Evolutionary conservation across 306 rosid species (phyloP).

Genomic region (Senna tora): DNA sequence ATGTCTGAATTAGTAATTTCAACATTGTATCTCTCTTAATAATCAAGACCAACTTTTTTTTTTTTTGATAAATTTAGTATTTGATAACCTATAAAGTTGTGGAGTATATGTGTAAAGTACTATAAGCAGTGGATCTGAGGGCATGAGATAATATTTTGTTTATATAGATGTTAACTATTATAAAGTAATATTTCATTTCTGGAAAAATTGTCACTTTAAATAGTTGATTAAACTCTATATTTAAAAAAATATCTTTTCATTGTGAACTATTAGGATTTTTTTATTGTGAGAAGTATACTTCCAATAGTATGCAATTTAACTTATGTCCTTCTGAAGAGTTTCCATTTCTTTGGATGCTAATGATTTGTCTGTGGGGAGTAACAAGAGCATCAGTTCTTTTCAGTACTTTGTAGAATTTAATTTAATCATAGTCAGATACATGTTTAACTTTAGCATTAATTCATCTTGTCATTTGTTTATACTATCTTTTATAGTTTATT

Average conservation of each 20-base stretch:
- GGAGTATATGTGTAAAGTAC: neutral
- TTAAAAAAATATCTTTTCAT: no score
- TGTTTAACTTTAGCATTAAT: conserved; percentile 6
- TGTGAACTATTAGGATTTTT: conserved; percentile 9
- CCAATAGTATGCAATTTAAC: neutral
- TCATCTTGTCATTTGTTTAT: conserved; percentile 23
- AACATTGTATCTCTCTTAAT: conserved; percentile 2
- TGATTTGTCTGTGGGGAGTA: conserved; percentile 6
- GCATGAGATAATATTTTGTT: conserved; percentile 6
- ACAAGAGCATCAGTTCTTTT: neutral
- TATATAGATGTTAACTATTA: neutral
- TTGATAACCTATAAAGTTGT: neutral
- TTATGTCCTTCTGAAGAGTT: conserved; percentile 13
- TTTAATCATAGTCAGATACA: neutral
- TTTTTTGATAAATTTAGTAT: conserved; percentile 10
- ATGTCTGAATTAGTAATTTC: neutral
- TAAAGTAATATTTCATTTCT: neutral
- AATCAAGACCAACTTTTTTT: neutral
- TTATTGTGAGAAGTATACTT: conserved; percentile 2
- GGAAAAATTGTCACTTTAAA: neutral
- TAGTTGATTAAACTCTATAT: neutral
- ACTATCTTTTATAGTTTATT: neutral
- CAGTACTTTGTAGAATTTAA: neutral
- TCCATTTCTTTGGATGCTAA: neutral
- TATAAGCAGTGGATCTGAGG: neutral